Evolutionary conservation across 129 eudicot genomes (phyloP).

Genomic region (Ambrosia artemisiifolia): DNA sequence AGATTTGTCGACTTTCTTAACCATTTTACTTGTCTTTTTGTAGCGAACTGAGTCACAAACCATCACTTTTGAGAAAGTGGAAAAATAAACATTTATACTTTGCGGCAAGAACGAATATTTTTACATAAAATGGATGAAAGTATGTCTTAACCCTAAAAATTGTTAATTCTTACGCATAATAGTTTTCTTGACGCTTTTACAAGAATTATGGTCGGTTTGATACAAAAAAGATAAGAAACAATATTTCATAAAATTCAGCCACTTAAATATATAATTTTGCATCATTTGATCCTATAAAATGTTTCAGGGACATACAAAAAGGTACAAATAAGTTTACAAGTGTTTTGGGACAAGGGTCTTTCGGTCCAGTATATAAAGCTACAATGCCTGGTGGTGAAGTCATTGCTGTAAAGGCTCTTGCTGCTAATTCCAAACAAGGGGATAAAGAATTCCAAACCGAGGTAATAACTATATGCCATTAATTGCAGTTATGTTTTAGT

Average conservation of each 20-base stretch:
- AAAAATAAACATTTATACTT: neutral
- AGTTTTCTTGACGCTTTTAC: neutral
- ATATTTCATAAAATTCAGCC: too few species aligned
- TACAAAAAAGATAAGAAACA: neutral
- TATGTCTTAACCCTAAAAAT: neutral
- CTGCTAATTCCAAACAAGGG: conserved; percentile 91
- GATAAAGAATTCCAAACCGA: conserved; percentile 95
- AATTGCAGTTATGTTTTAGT: neutral
- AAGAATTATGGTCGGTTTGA: neutral
- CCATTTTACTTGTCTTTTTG: neutral
- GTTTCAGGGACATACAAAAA: conserved; percentile 80
- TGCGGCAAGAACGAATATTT: neutral
- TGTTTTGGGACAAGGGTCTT: conserved; percentile 90
- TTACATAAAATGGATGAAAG: too few species aligned
- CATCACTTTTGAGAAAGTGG: neutral
- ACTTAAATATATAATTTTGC: too few species aligned
- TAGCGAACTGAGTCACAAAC: neutral
- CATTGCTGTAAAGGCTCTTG: conserved; percentile 93
- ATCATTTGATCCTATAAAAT: neutral
- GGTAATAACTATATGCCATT: conserved; percentile 48
- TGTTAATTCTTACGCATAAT: neutral
- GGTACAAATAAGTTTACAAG: conserved; percentile 90
- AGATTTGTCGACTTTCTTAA: neutral
- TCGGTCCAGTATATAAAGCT: conserved; percentile 98
- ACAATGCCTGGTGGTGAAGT: conserved; percentile 80